Base-by-base conservation (phyloP, 2,329 filamentous ascomycete species). In the Lecanosticta acicola region DNA sequence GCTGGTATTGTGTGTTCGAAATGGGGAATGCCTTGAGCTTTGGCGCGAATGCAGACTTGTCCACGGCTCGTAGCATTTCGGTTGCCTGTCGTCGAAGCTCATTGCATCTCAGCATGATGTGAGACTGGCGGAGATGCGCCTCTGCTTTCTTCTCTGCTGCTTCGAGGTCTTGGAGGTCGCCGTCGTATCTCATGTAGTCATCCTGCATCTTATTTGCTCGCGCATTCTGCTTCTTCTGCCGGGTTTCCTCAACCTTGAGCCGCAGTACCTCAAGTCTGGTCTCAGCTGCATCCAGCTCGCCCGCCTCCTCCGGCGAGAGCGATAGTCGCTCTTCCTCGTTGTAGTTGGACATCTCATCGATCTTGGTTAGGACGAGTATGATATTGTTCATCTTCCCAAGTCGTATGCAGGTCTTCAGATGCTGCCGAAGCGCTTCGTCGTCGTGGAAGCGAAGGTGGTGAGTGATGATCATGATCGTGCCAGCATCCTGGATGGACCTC, bases 1-100 rank as follows among this genome's bases (percentile, higher is more conserved):
- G 29, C 38, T 54, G 55, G 33, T 57, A 57, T 8, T 49, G 41
- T 7, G 33, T 35, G 43, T 53, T 57, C 7, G 53, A 55, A 13
- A 57, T 39, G 24, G 45, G 55, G 41, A 45, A 48, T 18, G 54
- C 41, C 10, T 41, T 41, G 8, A 53, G 34, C 5, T 50, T 44
- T 14, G 51, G 51, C 0, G 39, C 33, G n/a, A 36, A 21, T 20
- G 49, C 48, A 5, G 43, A 43, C 20, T 51, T 46, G 10, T 48
- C 41, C 13, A 46, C 41, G 8, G 32, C 43, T 19, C 35, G 29
- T 17, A 44, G 42, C 1, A 48, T 18, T 18, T 32, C 36, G 2
- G 24, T 10, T 13, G 40, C 7, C 10, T 24, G 24, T 7, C 36
- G 11, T 1, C 19, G n/a, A 7, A 51, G 33, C 4, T 34, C 18